Evolutionary conservation across 305 asterid genomes (phyloP).

Genomic region (Fraxinus sp.): DNA sequence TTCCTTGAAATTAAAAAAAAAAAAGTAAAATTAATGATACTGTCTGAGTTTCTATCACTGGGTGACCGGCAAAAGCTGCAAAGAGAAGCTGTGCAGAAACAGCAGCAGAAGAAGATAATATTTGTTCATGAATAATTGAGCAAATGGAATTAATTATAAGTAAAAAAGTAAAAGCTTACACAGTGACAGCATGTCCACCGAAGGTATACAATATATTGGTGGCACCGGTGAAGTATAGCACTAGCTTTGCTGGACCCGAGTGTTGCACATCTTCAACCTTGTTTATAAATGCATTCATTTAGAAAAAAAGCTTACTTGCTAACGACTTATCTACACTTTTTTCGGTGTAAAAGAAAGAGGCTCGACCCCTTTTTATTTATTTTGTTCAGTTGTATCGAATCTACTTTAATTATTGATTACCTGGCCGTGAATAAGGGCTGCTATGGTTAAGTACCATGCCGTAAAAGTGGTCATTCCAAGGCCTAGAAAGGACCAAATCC

Average conservation of each 20-base stretch:
- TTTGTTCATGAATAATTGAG: slow-evolving; percentile 1
- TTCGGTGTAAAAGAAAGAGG: not conserved
- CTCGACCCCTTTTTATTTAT: not conserved
- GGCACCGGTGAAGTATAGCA: slow-evolving; percentile 94
- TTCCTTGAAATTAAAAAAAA: not conserved
- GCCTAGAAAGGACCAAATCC: slow-evolving; percentile 91
- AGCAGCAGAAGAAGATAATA: slow-evolving; percentile 2
- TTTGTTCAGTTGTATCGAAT: no score
- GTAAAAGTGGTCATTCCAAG: slow-evolving; percentile 91
- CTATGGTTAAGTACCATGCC: slow-evolving; percentile 80
- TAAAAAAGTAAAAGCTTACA: slow-evolving; percentile 39
- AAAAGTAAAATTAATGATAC: not conserved
- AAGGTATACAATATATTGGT: slow-evolving; percentile 91
- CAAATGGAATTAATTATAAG: not conserved
- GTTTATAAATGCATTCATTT: not conserved
- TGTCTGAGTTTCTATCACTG: not conserved
- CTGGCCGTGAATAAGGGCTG: slow-evolving; percentile 79
- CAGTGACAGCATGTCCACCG: slow-evolving; percentile 96
- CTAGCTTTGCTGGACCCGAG: slow-evolving; percentile 69
- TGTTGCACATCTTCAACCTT: slow-evolving; percentile 71
- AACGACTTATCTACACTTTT: not conserved
- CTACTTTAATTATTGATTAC: slow-evolving; percentile 26
- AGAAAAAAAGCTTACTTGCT: not conserved
- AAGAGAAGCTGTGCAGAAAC: not conserved
- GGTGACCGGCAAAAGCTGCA: not conserved